These are phyloP conservation scores for Talaromyces pinophilus DNA, from an alignment of 2,329 filamentous ascomycete species.

Conservation along the genomic window DNA sequence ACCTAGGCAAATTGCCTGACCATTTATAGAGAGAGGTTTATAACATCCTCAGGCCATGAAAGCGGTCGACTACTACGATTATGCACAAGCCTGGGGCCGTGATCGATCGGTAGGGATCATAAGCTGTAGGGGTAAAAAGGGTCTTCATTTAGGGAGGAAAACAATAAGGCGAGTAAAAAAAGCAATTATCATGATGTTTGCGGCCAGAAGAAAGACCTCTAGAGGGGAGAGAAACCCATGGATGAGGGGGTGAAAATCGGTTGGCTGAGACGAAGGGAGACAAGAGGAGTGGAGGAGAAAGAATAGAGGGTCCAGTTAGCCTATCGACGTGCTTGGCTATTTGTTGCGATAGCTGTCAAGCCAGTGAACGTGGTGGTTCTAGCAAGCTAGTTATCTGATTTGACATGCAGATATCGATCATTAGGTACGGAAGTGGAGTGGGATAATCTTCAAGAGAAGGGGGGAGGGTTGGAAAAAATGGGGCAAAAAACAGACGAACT, in stretches of 20 bases:
- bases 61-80: constrained; percentile 22
- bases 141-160: neutral
- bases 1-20: constrained; percentile 26
- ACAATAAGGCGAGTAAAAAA: neutral
- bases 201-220: neutral
- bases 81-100: constrained; percentile 14
- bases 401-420: constrained; percentile 13
- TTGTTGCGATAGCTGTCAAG: constrained; percentile 14
- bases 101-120: constrained; percentile 19
- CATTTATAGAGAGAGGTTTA: constrained; percentile 43
- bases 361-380: constrained; percentile 23
- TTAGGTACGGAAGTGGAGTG: constrained; percentile 2
- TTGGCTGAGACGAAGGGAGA: constrained; percentile 11
- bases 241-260: constrained; percentile 25
- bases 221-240: constrained; percentile 13
- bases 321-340: neutral
- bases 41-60: constrained; percentile 30
- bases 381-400: constrained; percentile 8
- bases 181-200: constrained; percentile 6
- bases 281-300: neutral
- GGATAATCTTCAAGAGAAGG: constrained; percentile 14
- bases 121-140: constrained; percentile 4
- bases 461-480: neutral
- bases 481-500: constrained; percentile 2
- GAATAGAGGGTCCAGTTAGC: constrained; percentile 8